Evolutionary conservation across 305 asterid species (phyloP).

Genomic region (Fraxinus sp.): DNA sequence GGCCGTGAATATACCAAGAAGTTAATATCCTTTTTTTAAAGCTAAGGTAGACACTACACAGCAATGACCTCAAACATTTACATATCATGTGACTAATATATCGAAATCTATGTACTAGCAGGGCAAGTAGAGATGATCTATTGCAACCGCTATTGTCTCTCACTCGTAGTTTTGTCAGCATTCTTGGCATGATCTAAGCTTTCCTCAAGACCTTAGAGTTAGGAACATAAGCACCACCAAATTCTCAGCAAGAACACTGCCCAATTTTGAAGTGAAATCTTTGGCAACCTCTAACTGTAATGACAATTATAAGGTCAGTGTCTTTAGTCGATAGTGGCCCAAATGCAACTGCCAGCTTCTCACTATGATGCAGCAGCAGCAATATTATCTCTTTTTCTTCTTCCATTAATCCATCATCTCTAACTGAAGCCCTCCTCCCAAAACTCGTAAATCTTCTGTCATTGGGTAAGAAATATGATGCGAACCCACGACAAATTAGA

Average conservation of each 20-base stretch:
- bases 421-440: conserved; percentile 38
- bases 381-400: too few species aligned
- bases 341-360: too few species aligned
- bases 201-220: neutral
- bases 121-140: neutral
- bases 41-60: neutral
- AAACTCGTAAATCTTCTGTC: conserved; percentile 44
- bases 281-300: too few species aligned
- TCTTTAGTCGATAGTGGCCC: too few species aligned
- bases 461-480: conserved; percentile 43
- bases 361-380: too few species aligned
- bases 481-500: too few species aligned
- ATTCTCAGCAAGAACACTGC: neutral
- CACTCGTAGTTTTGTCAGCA: neutral
- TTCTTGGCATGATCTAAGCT: neutral
- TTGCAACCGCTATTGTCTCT: neutral
- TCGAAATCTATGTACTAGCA: neutral
- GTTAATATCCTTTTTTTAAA: too few species aligned
- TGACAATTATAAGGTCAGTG: too few species aligned
- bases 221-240: neutral
- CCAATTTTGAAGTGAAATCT: too few species aligned
- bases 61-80: neutral
- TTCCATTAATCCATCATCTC: too few species aligned
- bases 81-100: neutral
- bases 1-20: neutral